These are phyloP conservation scores for Suillus bovinus DNA, from an alignment of 768 basidiomycete species.

Conservation along the genomic window DNA sequence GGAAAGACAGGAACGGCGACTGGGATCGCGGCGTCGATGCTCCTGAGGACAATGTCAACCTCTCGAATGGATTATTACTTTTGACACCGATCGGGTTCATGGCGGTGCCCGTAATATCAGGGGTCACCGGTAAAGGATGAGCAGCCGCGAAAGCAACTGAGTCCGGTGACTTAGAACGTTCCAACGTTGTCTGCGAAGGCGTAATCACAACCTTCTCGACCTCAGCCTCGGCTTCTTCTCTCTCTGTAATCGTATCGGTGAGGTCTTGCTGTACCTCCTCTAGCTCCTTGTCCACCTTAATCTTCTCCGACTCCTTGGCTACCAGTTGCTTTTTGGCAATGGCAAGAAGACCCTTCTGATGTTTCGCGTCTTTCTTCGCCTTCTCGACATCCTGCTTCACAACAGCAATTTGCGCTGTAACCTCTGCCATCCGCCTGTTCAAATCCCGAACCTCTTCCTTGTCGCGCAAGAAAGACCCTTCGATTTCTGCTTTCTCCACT, in stretches of 20 bases:
- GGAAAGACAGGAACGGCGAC: constrained; percentile 61
- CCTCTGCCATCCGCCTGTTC: constrained; percentile 82
- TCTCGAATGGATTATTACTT: constrained; percentile 93
- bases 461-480: constrained; percentile 82
- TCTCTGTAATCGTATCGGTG: constrained; percentile 52
- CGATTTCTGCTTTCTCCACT: constrained; percentile 90
- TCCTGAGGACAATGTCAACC: constrained; percentile 52
- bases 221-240: constrained; percentile 53
- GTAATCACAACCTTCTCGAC: constrained; percentile 34
- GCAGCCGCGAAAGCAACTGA: constrained; percentile 61
- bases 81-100: constrained; percentile 49
- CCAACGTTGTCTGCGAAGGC: constrained; percentile 14
- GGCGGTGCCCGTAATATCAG: constrained; percentile 59
- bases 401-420: constrained; percentile 67
- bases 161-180: constrained; percentile 43
- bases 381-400: constrained; percentile 82
- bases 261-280: constrained; percentile 63
- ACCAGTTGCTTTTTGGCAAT: constrained; percentile 93
- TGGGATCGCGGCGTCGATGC: constrained; percentile 46
- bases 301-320: constrained; percentile 77
- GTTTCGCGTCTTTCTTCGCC: constrained; percentile 89
- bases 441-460: constrained; percentile 92
- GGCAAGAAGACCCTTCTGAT: constrained; percentile 93
- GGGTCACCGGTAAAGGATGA: constrained; percentile 73
- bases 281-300: constrained; percentile 69